These are phyloP conservation scores for Paracorniculantispora psalliotae DNA, from an alignment of 2,329 filamentous ascomycete species.

Conservation along the genomic window DNA sequence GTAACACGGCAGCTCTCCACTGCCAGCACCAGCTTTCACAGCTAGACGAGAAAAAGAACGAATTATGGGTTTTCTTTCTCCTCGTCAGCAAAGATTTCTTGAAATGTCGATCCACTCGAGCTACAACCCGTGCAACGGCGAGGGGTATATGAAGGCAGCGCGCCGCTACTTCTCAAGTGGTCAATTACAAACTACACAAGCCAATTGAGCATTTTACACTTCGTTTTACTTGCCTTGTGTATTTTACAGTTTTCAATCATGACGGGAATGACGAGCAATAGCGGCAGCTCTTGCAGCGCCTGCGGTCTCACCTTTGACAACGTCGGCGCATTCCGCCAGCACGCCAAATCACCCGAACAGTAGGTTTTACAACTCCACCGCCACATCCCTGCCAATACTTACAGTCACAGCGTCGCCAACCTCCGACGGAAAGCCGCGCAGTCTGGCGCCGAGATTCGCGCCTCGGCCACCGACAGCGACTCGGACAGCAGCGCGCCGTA, in stretches of 20 bases:
- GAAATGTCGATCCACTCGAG: background rate
- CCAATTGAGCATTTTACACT: background rate
- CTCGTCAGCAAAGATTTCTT: background rate
- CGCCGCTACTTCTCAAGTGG: background rate
- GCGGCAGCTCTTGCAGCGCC: slow-evolving; percentile 3
- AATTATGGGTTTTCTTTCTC: too few relatives aligned
- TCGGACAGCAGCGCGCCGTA: slow-evolving; percentile 1
- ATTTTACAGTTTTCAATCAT: background rate
- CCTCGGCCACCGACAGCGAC: background rate
- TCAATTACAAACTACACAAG: background rate
- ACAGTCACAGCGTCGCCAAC: slow-evolving; percentile 7
- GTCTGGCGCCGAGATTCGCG: slow-evolving; percentile 10
- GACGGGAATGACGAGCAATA: background rate
- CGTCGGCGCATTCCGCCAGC: slow-evolving; percentile 4
- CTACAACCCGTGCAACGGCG: background rate
- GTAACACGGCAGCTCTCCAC: background rate
- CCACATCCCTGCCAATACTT: background rate
- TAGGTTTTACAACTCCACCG: background rate
- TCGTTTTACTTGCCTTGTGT: background rate
- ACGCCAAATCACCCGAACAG: slow-evolving; percentile 12
- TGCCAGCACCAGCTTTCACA: background rate
- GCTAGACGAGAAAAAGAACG: background rate
- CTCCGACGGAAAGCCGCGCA: slow-evolving; percentile 8
- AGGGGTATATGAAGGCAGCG: background rate
- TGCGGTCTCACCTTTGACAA: slow-evolving; percentile 6